These are phyloP conservation scores for Stemphylium beticola DNA, from an alignment of 2,329 filamentous ascomycete genomes.

Conservation along the genomic window DNA sequence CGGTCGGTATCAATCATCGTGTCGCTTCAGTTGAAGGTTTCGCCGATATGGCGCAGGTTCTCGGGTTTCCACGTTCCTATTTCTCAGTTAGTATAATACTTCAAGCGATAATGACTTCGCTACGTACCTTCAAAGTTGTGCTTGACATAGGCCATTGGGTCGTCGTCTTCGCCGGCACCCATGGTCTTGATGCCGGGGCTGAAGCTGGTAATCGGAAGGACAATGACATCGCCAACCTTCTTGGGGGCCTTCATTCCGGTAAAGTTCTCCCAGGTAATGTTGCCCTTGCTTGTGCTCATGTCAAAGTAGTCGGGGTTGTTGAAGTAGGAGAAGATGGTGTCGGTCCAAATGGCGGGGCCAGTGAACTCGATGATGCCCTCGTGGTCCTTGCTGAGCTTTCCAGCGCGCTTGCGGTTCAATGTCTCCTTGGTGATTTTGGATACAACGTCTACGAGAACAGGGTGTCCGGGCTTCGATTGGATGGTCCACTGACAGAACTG, in stretches of 20 bases:
- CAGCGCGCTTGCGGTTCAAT: conserved; percentile 71
- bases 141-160: conserved; percentile 97
- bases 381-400: conserved; percentile 68
- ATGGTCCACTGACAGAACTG: conserved; percentile 99
- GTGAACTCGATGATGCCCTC: conserved; percentile 92
- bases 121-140: conserved; percentile 91
- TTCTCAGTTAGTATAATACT: conserved; percentile 29
- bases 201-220: conserved; percentile 96
- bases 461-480: conserved; percentile 92
- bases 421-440: conserved; percentile 84
- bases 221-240: conserved; percentile 90
- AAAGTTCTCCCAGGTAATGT: conserved; percentile 87
- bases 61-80: conserved; percentile 48
- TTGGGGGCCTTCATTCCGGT: conserved; percentile 83
- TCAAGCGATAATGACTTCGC: conserved; percentile 1
- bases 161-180: conserved; percentile 84
- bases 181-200: conserved; percentile 94
- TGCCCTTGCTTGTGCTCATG: conserved; percentile 70
- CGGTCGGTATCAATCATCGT: not conserved
- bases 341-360: conserved; percentile 93
- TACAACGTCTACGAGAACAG: conserved; percentile 86
- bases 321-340: conserved; percentile 89
- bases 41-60: conserved; percentile 43
- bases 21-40: conserved; percentile 36
- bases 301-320: conserved; percentile 91